Conservation (phyloP, 1,139 yeast species). For the Kodamaea alishanica region DNA sequence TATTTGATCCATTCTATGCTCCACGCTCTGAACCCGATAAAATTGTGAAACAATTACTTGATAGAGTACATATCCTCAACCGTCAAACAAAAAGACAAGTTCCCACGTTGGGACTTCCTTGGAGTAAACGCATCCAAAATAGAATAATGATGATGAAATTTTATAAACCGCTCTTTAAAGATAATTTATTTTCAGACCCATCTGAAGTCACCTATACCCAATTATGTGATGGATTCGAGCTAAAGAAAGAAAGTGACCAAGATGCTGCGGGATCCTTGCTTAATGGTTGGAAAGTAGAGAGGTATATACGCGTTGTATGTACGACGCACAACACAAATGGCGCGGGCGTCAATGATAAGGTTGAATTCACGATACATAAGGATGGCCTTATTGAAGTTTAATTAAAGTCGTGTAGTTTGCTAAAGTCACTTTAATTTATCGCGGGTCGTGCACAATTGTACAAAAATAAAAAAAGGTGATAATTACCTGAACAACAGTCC, state of each 20-base stretch:
- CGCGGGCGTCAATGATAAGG: not conserved
- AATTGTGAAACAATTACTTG: no score
- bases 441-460: constrained; percentile 7
- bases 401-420: no score
- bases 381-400: constrained; percentile 3
- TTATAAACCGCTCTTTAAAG: constrained; percentile 25
- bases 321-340: constrained; percentile 12
- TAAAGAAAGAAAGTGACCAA: not conserved
- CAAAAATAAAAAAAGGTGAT: constrained; percentile 10
- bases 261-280: constrained; percentile 9
- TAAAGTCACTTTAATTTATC: no score
- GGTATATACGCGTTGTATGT: constrained; percentile 27
- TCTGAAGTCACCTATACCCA: constrained; percentile 15
- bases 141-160: constrained; percentile 33
- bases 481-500: constrained; percentile 17
- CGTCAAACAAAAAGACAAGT: constrained; percentile 26
- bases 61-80: no score
- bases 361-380: constrained; percentile 5
- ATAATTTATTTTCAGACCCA: constrained; percentile 9
- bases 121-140: constrained; percentile 34
- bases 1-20: not conserved
- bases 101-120: constrained; percentile 41
- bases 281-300: constrained; percentile 27
- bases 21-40: not conserved
- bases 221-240: constrained; percentile 15